A percentile compares a stretch with the other conserved stretches of the same genome.
phyloP scores from a whole-genome alignment of 208 protist genomes.

The Tritrichomonas musculus region DNA sequence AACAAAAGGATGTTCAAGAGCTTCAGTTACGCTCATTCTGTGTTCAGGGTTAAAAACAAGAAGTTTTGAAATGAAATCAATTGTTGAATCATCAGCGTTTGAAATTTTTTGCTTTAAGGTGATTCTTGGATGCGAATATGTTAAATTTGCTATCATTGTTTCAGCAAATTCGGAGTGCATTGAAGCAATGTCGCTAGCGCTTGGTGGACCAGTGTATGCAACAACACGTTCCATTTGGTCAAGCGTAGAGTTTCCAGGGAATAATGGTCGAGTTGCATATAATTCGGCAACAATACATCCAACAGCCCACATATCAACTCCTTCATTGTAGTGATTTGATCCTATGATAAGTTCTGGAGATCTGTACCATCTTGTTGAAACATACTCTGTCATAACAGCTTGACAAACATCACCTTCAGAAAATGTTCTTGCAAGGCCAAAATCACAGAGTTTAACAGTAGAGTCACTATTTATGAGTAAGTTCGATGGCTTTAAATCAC shows the following conservation, averaged over 20 bases:
- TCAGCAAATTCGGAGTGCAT: neutral
- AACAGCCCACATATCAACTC: slow-evolving; percentile 46
- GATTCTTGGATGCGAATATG: neutral
- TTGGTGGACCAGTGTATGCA: neutral
- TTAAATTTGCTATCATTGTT: neutral
- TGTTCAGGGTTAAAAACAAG: neutral
- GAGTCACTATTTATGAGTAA: slow-evolving; percentile 84
- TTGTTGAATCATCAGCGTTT: neutral
- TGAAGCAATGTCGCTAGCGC: neutral
- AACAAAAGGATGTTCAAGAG: neutral
- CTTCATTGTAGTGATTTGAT: neutral
- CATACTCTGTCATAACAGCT: slow-evolving; percentile 50
- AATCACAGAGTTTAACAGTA: slow-evolving; percentile 86
- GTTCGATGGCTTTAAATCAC: slow-evolving; percentile 90
- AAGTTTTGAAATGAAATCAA: neutral
- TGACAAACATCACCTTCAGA: neutral
- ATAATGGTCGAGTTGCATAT: slow-evolving; percentile 36
- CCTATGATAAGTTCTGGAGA: slow-evolving; percentile 11
- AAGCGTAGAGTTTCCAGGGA: slow-evolving; percentile 37
- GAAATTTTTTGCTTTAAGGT: neutral
- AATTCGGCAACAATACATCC: slow-evolving; percentile 50
- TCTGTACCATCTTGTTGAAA: slow-evolving; percentile 46
- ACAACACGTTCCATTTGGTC: slow-evolving; percentile 40
- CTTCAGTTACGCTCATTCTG: neutral
- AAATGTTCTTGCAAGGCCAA: slow-evolving; percentile 69